A percentile compares a stretch with the other conserved stretches of the same genome.
phyloP scores from a whole-genome alignment of 352 stramenopile genomes.

The Pelagophyceae sp. region DNA sequence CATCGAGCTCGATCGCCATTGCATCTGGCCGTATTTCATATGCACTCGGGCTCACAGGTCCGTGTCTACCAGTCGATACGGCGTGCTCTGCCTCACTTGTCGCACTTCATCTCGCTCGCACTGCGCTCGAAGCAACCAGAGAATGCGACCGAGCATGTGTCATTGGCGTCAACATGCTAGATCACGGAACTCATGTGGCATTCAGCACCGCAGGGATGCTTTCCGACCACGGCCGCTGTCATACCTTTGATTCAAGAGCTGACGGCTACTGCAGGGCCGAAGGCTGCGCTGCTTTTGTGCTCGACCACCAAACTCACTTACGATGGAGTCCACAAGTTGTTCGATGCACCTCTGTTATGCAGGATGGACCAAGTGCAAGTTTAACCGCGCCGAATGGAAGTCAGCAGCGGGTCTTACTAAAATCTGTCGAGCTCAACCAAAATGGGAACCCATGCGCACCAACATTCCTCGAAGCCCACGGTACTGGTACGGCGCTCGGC shows the following conservation, averaged over 20 bases:
- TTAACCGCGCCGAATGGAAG: constrained; percentile 2
- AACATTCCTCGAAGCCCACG: constrained; percentile 11
- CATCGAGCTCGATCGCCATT: neutral
- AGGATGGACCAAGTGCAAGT: neutral
- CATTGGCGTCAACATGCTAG: constrained; percentile 2
- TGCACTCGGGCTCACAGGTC: neutral
- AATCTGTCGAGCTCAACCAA: neutral
- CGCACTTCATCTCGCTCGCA: neutral
- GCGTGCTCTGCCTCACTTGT: constrained; percentile 5
- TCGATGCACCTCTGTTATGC: neutral
- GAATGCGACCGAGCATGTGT: neutral
- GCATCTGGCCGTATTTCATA: constrained; percentile 3
- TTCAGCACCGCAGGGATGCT: constrained; percentile 20
- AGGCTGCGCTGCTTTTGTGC: neutral
- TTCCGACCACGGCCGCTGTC: constrained; percentile 7
- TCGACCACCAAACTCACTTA: neutral
- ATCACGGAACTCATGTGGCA: neutral
- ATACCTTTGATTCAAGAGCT: constrained; percentile 1
- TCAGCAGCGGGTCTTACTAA: neutral
- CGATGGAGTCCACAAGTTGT: neutral
- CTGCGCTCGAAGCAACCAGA: neutral
- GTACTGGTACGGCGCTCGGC: constrained; percentile 9
- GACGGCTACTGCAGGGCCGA: neutral
- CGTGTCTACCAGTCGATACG: constrained; percentile 6
- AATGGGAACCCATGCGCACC: neutral